Percentiles rank a stretch among this genome's conserved stretches.
Conservation (phyloP, 768 basidiomycete species). For the Tylopilus cervinicoccineus region DNA sequence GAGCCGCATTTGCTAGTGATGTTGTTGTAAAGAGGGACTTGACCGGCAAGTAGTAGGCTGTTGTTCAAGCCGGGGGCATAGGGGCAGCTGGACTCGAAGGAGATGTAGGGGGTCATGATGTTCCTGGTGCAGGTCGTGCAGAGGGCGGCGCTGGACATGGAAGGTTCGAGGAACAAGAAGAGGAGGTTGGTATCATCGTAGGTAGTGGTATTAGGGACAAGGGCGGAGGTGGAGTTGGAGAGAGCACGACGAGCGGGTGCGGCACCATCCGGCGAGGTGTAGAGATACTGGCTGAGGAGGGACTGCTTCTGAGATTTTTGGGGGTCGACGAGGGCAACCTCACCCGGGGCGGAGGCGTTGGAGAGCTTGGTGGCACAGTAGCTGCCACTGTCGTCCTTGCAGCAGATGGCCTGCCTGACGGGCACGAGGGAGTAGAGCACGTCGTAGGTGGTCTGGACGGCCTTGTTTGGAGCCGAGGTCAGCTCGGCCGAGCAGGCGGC, state of each 20-base stretch:
- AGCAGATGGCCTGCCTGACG: slow-evolving; percentile 63
- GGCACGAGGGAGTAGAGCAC: slow-evolving; percentile 70
- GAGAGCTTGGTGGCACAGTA: slow-evolving; percentile 64
- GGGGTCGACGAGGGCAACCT: slow-evolving; percentile 8
- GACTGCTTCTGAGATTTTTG: slow-evolving; percentile 7
- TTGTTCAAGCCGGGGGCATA: slow-evolving; percentile 72
- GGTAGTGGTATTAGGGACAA: slow-evolving; percentile 51
- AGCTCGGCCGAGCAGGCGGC: slow-evolving; percentile 70
- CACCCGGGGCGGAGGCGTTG: slow-evolving; percentile 23
- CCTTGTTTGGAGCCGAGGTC: slow-evolving; percentile 39
- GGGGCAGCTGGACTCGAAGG: slow-evolving; percentile 63
- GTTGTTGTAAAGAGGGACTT: slow-evolving; percentile 60
- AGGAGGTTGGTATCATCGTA: slow-evolving; percentile 60
- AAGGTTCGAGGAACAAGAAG: slow-evolving; percentile 74
- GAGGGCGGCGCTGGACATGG: slow-evolving; percentile 44
- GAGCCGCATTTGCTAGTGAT: slow-evolving; percentile 63
- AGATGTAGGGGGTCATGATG: slow-evolving; percentile 72
- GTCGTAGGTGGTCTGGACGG: slow-evolving; percentile 72
- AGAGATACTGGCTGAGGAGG: slow-evolving; percentile 26
- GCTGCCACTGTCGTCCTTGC: slow-evolving; percentile 63
- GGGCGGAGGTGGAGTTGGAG: slow-evolving; percentile 25
- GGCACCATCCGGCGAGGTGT: slow-evolving; percentile 17
- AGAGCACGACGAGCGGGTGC: slow-evolving; percentile 24
- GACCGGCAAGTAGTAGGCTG: slow-evolving; percentile 63
- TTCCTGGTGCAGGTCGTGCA: slow-evolving; percentile 83